Evolutionary conservation across 2,329 filamentous ascomycete genomes (phyloP).

Genomic region (Beauveria asiatica): DNA sequence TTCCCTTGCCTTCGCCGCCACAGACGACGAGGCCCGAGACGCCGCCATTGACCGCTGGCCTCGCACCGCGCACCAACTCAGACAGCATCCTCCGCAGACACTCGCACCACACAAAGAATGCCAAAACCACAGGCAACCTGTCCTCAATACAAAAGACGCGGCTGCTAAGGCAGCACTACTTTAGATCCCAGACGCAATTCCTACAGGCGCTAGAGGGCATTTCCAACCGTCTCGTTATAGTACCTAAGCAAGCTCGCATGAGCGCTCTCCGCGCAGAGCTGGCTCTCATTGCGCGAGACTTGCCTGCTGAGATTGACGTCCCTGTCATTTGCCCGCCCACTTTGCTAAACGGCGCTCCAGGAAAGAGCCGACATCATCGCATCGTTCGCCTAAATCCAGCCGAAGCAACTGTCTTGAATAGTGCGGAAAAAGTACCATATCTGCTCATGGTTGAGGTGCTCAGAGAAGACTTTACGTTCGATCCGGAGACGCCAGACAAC

Average conservation of each 20-base stretch:
- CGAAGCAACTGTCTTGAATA: slow-evolving; percentile 78
- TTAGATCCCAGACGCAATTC: slow-evolving; percentile 73
- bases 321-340: slow-evolving; percentile 73
- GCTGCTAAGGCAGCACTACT: slow-evolving; percentile 71
- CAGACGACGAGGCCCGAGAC: slow-evolving; percentile 46
- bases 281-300: slow-evolving; percentile 69
- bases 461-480: slow-evolving; percentile 74
- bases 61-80: slow-evolving; percentile 31
- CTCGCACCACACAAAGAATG: slow-evolving; percentile 50
- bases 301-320: slow-evolving; percentile 77
- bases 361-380: slow-evolving; percentile 69
- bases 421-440: slow-evolving; percentile 79
- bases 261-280: slow-evolving; percentile 75
- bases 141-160: slow-evolving; percentile 60
- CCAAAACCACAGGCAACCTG: slow-evolving; percentile 52
- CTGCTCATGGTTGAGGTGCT: slow-evolving; percentile 78
- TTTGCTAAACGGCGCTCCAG: slow-evolving; percentile 62
- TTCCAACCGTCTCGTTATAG: slow-evolving; percentile 73
- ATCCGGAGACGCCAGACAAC: slow-evolving; percentile 66
- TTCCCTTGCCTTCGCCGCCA: slow-evolving; percentile 53
- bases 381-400: slow-evolving; percentile 78
- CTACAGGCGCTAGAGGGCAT: slow-evolving; percentile 74
- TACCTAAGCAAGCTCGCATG: slow-evolving; percentile 72
- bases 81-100: slow-evolving; percentile 49
- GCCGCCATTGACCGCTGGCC: slow-evolving; percentile 44